Percentiles rank a stretch among this genome's conserved stretches.
phyloP scores from a whole-genome alignment of 768 basidiomycete genomes.

The Sporobolomyces pararoseus region DNA sequence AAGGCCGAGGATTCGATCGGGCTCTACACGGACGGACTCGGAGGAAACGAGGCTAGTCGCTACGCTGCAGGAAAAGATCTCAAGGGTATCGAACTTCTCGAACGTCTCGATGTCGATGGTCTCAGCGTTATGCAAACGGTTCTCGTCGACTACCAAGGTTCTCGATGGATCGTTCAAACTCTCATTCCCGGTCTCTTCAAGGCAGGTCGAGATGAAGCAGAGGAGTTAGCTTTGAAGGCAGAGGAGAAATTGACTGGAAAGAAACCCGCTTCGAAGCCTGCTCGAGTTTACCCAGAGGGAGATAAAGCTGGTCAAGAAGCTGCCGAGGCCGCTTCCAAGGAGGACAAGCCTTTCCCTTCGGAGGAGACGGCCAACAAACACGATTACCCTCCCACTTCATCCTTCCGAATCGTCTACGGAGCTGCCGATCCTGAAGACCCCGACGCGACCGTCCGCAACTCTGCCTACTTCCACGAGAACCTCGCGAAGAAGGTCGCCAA shows the following conservation, averaged over 20 bases:
- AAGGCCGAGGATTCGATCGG: conserved; percentile 52
- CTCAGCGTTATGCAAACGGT: conserved; percentile 49
- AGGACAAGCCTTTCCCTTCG: conserved; percentile 34
- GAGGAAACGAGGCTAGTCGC: conserved; percentile 52
- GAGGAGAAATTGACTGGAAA: conserved; percentile 33
- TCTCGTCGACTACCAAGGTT: conserved; percentile 53
- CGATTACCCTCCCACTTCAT: conserved; percentile 46
- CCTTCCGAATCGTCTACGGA: conserved; percentile 53
- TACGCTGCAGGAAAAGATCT: conserved; percentile 53
- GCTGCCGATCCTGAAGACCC: conserved; percentile 50
- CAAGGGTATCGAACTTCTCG: conserved; percentile 51
- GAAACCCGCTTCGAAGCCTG: neutral
- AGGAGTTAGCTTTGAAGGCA: conserved; percentile 33
- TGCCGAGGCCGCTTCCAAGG: conserved; percentile 26
- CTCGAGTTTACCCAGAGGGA: conserved; percentile 25
- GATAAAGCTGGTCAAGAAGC: conserved; percentile 36
- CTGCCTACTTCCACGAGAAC: conserved; percentile 49
- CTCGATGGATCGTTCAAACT: conserved; percentile 54
- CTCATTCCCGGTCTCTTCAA: conserved; percentile 54
- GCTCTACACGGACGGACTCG: conserved; percentile 49
- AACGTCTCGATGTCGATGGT: conserved; percentile 51
- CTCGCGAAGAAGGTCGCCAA: conserved; percentile 51
- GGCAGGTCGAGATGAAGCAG: conserved; percentile 45
- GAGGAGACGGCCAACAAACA: conserved; percentile 47
- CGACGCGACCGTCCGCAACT: conserved; percentile 36